Evolutionary conservation across 2,329 filamentous ascomycete species (phyloP), one percentile per base, ranked within the genome.

Genomic region (Colletotrichum sp.): DNA sequence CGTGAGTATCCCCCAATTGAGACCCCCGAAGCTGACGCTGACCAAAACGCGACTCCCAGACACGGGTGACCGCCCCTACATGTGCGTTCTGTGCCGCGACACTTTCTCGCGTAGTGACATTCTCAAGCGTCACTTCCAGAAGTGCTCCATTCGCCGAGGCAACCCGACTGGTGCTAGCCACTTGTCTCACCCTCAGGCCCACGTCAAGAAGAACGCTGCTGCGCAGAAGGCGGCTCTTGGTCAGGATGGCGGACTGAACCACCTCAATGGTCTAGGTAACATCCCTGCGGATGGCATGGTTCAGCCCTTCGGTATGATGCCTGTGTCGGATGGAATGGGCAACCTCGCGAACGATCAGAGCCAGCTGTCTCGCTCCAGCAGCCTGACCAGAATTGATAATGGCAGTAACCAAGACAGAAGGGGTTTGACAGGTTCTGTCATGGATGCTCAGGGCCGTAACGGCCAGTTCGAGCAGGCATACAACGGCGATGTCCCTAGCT

Each of bases 61-160:
- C 88, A 99, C 97, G 77, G 97, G 97, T 82, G 96, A 99, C 85
- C 95, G 97, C 79, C 97, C 97, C 73, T 99, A 99, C 88, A 98
- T 98, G 93, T 99, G 97, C 87, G 95, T 98, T 79, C 90, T 99
- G 68, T 99, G 97, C 90, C 96, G 97, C 85, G 97, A 99, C 86
- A 99, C 96, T 39, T 99, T 99, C 87, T 98, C 95, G 65, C 94
- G 97, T 85, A 98, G 96, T 90, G 97, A 99, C 84, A 99, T 99
- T 79, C 89, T 99, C 82, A 99, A 99, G 90, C 95, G 97, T 79
- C 97, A 99, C 88, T 99, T 99, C 87, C 96, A 98, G 86, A 99
- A 99, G 89, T 99, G 97, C 88, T 98, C 97, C 52, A 95, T 98
- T 79, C 93, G 97, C 81, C 94, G 97, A 83, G 97, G 97, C 75